Conservation (phyloP, 192 early-diverging fungal genomes). For the Linnemannia exigua region DNA sequence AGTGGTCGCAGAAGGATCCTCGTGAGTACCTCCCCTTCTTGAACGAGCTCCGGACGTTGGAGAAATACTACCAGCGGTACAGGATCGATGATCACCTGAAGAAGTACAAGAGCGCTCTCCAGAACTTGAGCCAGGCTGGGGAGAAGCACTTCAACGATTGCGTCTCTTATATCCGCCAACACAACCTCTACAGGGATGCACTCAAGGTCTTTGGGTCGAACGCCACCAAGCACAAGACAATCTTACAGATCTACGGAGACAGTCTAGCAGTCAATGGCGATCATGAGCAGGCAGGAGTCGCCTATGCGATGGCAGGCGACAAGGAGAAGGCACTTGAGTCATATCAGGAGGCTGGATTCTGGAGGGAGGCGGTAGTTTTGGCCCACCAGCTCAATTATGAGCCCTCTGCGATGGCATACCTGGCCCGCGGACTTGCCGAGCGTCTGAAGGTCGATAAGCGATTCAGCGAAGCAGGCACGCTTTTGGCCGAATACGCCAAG, state of each 20-base stretch:
- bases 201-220: constrained; percentile 68
- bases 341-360: constrained; percentile 68
- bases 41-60: constrained; percentile 81
- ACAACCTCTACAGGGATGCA: constrained; percentile 75
- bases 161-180: constrained; percentile 71
- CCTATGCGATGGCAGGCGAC: constrained; percentile 69
- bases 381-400: constrained; percentile 70
- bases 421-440: constrained; percentile 70
- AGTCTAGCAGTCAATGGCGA: constrained; percentile 65
- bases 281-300: constrained; percentile 78
- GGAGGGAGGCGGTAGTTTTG: constrained; percentile 78
- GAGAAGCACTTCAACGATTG: constrained; percentile 71
- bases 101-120: constrained; percentile 75
- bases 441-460: constrained; percentile 31
- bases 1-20: constrained; percentile 97
- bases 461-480: constrained; percentile 72
- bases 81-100: constrained; percentile 90
- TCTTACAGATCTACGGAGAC: constrained; percentile 73
- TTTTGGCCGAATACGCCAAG: constrained; percentile 72
- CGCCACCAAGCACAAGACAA: constrained; percentile 59
- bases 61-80: constrained; percentile 85
- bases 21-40: constrained; percentile 95
- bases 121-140: constrained; percentile 73
- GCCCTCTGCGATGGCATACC: constrained; percentile 57
- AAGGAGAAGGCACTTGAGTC: constrained; percentile 69